These are phyloP conservation scores for Colletotrichum godetiae DNA, from an alignment of 2,329 filamentous ascomycete genomes.

Conservation along the genomic window DNA sequence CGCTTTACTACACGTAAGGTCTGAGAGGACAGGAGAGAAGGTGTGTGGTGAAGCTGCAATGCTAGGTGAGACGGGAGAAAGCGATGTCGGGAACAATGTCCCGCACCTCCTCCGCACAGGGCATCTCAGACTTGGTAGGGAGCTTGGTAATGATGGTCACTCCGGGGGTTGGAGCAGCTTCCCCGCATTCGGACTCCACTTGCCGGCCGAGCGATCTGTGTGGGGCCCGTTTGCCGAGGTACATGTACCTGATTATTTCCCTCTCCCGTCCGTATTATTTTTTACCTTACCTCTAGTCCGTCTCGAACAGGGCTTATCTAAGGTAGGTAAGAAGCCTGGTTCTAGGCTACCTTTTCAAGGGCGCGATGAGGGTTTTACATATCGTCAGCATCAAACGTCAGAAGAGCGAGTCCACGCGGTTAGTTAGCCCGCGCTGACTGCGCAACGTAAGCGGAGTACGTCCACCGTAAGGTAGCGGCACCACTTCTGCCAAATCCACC, in stretches of 20 bases:
- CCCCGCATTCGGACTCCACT: slow-evolving; percentile 34
- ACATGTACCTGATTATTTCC: neutral
- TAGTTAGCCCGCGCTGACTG: no score
- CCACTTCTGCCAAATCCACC: slow-evolving; percentile 2
- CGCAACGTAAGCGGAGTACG: slow-evolving; percentile 7
- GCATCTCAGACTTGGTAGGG: neutral
- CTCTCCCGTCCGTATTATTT: neutral
- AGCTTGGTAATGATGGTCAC: slow-evolving; percentile 15
- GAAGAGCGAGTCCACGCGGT: neutral
- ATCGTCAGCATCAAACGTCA: neutral
- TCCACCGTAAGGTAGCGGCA: neutral
- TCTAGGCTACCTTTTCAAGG: neutral
- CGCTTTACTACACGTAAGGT: neutral
- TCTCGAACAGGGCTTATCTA: no score
- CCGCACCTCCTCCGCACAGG: slow-evolving; percentile 30
- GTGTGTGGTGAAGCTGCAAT: slow-evolving; percentile 2
- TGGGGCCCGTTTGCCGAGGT: slow-evolving; percentile 31
- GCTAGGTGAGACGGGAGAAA: neutral
- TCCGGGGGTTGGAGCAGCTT: slow-evolving; percentile 22
- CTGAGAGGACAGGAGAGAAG: neutral
- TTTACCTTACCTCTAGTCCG: no score
- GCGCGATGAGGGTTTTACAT: no score
- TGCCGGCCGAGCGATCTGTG: slow-evolving; percentile 28
- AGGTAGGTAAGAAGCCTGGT: neutral
- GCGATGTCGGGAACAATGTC: slow-evolving; percentile 28